Percentiles rank a stretch among this genome's conserved stretches.
phyloP scores from a whole-genome alignment of 2,329 filamentous ascomycete genomes.

The Bimuria novae-zelandiae region DNA sequence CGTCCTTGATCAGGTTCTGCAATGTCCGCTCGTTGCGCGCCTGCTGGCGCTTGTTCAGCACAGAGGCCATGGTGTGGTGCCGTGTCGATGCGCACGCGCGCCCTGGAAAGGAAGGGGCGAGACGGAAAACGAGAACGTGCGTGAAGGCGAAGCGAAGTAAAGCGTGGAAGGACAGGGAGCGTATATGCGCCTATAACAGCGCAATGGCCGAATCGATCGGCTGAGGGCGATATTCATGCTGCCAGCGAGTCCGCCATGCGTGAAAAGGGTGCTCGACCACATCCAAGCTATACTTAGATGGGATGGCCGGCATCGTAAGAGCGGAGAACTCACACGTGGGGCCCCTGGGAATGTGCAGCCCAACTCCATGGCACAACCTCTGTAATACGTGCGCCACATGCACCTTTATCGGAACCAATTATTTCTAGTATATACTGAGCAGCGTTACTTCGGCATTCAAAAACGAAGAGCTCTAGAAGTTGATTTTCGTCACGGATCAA shows the following conservation, averaged over 20 bases:
- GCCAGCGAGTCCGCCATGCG: neutral
- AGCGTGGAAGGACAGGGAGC: slow-evolving; percentile 10
- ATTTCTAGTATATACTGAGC: too few species aligned
- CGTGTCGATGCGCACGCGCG: slow-evolving; percentile 24
- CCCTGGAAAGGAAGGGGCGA: slow-evolving; percentile 19
- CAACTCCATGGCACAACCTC: too few species aligned
- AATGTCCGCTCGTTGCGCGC: slow-evolving; percentile 92
- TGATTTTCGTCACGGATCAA: too few species aligned
- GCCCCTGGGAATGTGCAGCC: too few species aligned
- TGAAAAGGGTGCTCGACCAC: slow-evolving; percentile 1
- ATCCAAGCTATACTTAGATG: neutral
- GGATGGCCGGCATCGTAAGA: neutral
- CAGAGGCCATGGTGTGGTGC: slow-evolving; percentile 64
- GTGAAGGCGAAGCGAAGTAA: slow-evolving; percentile 18
- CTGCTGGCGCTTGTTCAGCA: slow-evolving; percentile 94
- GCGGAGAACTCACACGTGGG: too few species aligned
- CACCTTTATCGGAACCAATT: too few species aligned
- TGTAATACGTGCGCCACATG: too few species aligned
- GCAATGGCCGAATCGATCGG: slow-evolving; percentile 3
- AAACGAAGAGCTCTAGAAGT: too few species aligned
- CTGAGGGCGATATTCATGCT: slow-evolving; percentile 5
- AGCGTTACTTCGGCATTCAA: too few species aligned
- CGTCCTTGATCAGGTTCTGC: slow-evolving; percentile 82
- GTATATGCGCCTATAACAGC: slow-evolving; percentile 2
- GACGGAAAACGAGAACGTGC: slow-evolving; percentile 24